phyloP scores from a whole-genome alignment of 148 eudicot genomes.

The Dianthus caryophyllus region DNA sequence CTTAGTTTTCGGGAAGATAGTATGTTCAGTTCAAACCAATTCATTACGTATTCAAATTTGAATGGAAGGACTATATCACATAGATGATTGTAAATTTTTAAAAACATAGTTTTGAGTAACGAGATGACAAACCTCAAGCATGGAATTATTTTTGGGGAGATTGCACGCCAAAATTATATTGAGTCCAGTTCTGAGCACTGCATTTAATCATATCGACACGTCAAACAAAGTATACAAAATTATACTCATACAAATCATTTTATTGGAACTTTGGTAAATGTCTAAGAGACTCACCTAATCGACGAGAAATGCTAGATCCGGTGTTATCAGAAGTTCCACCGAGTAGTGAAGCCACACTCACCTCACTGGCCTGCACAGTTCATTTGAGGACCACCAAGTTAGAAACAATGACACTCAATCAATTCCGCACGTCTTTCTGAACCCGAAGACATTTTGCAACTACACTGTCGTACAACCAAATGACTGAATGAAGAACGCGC shows the following conservation, averaged over 20 bases:
- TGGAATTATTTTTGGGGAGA: slow-evolving; percentile 67
- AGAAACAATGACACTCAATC: slow-evolving; percentile 5
- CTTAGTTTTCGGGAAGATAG: too few relatives aligned
- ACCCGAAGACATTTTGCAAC: background rate
- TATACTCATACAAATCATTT: background rate
- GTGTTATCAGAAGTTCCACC: slow-evolving; percentile 83
- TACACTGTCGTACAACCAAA: too few relatives aligned
- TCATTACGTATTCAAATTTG: too few relatives aligned
- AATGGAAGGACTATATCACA: background rate
- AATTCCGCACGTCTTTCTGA: background rate
- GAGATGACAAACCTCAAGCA: slow-evolving; percentile 57
- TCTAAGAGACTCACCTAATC: slow-evolving; percentile 48
- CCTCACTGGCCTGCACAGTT: slow-evolving; percentile 49
- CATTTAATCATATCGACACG: slow-evolving; percentile 13
- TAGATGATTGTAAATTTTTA: background rate
- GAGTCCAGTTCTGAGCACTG: slow-evolving; percentile 80
- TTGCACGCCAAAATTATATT: slow-evolving; percentile 72
- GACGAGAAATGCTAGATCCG: slow-evolving; percentile 81
- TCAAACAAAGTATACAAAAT: background rate
- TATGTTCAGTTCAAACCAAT: too few relatives aligned
- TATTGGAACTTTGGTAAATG: background rate
- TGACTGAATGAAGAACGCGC: too few relatives aligned
- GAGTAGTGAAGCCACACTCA: slow-evolving; percentile 64
- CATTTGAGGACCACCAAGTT: background rate
- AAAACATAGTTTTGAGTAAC: background rate